A percentile compares a stretch with the other conserved stretches of the same genome.
Conservation (phyloP, 805 yeast species). For the Metschnikowia chrysomelidarum region DNA sequence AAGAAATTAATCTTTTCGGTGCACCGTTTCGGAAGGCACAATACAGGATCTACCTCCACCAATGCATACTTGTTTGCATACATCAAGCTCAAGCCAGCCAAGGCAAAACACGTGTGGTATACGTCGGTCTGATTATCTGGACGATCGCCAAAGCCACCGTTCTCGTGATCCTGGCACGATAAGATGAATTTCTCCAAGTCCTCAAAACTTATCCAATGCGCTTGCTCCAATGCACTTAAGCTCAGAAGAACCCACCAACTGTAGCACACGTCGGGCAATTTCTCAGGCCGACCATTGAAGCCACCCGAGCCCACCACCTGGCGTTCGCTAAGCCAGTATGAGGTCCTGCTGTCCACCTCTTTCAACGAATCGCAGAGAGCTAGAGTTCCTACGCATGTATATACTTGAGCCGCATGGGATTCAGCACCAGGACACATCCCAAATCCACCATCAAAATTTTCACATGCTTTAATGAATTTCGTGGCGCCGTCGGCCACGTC, state of each 20-base stretch:
- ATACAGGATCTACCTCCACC: constrained; percentile 74
- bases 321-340: constrained; percentile 90
- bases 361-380: constrained; percentile 33
- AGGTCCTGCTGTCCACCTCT: constrained; percentile 54
- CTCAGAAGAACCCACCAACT: constrained; percentile 96
- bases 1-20: constrained; percentile 29
- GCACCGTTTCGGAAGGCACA: constrained; percentile 69
- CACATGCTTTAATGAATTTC: constrained; percentile 63
- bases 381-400: constrained; percentile 79
- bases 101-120: constrained; percentile 87
- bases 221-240: constrained; percentile 59
- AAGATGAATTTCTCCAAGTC: constrained; percentile 68
- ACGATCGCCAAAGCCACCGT: constrained; percentile 92
- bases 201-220: constrained; percentile 74
- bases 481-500: constrained; percentile 61
- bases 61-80: constrained; percentile 53
- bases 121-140: constrained; percentile 91
- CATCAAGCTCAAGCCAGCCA: constrained; percentile 81
- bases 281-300: constrained; percentile 93
- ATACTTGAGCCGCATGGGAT: constrained; percentile 89
- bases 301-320: constrained; percentile 83
- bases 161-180: constrained; percentile 67
- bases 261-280: constrained; percentile 95
- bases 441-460: constrained; percentile 94
- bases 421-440: constrained; percentile 95